Evolutionary conservation across 352 stramenopile genomes (phyloP), one percentile per base, ranked within the genome.

Genomic region (Phytophthora idaei): DNA sequence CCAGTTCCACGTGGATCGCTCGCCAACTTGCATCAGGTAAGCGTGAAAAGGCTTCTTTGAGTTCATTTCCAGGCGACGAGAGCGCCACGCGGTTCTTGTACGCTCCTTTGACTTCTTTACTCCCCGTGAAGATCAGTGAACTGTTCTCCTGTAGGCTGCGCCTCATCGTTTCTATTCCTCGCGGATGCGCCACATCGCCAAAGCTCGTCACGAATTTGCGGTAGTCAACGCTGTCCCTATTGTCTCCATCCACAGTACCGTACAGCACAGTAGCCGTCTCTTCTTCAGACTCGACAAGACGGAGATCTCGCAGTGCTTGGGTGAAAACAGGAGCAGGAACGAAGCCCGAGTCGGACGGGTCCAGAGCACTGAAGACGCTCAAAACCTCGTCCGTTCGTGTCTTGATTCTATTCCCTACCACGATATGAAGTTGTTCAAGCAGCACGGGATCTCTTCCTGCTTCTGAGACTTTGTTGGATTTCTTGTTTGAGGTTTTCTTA

Each of bases 31-130:
- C 78, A 57, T 93, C 85, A 0, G 72, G 54, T 25, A 93, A 57
- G 0, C 70, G 65, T 17, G 85, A 90, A 51, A 93, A 86, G 2
- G 82, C 80, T 36, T 93, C 82, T 58, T 93, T 93, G 9, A 93
- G 73, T 39, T 88, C 82, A 6, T 88, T 90, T 3, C 80, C 82
- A 2, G 82, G 82, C 9, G 80, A 88, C 21, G 78, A 89, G 25
- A 90, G 58, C 34, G 80, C 78, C 21, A 67, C 51, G 4, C 82
- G 82, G 49, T 87, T 85, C 63, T 87, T 89, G 67, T 88, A 74
- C 32, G 74, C 71, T 2, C 79, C 79, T 31, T 87, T 85, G 46
- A 87, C 67, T n/a, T 87, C 74, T 32, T 69, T 74, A 3, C 75
- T 69, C 0, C 78, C 76, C 2, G 71, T 31, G 49, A 90, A 88